Evolutionary conservation across 805 yeast genomes (phyloP).

Genomic region (Kuraishia capsulata): DNA sequence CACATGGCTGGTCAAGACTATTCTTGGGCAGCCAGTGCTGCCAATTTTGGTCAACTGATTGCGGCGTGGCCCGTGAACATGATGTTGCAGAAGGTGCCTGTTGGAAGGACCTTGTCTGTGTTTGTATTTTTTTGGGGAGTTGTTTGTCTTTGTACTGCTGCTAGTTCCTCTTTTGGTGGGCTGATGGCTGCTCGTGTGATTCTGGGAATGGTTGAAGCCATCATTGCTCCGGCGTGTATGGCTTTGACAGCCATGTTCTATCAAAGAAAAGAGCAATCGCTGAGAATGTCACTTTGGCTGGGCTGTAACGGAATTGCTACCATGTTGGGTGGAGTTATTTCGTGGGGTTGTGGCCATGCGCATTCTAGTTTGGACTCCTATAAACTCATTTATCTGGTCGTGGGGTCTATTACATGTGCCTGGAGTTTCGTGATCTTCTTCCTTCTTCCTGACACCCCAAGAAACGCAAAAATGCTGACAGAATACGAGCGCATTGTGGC

Average conservation of each 20-base stretch:
- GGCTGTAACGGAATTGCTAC: constrained; percentile 38
- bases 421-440: constrained; percentile 18
- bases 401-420: constrained; percentile 49
- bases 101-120: constrained; percentile 38
- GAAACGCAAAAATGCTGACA: constrained; percentile 30
- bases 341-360: constrained; percentile 41
- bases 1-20: constrained; percentile 32
- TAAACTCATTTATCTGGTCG: constrained; percentile 50
- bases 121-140: constrained; percentile 59
- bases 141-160: constrained; percentile 42
- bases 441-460: constrained; percentile 33
- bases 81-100: constrained; percentile 45
- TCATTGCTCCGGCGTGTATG: constrained; percentile 49
- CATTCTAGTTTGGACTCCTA: constrained; percentile 39
- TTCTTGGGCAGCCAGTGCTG: constrained; percentile 24
- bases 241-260: constrained; percentile 52
- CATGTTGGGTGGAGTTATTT: constrained; percentile 40
- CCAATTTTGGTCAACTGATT: constrained; percentile 48
- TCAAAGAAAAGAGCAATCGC: constrained; percentile 32
- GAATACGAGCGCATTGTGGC: constrained; percentile 24
- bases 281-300: constrained; percentile 29
- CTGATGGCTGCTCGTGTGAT: constrained; percentile 38
- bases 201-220: constrained; percentile 43
- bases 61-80: constrained; percentile 42
- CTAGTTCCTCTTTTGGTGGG: constrained; percentile 29